Base-by-base conservation (phyloP, 257 asterid species). In the Solanum bulbocastanum region DNA sequence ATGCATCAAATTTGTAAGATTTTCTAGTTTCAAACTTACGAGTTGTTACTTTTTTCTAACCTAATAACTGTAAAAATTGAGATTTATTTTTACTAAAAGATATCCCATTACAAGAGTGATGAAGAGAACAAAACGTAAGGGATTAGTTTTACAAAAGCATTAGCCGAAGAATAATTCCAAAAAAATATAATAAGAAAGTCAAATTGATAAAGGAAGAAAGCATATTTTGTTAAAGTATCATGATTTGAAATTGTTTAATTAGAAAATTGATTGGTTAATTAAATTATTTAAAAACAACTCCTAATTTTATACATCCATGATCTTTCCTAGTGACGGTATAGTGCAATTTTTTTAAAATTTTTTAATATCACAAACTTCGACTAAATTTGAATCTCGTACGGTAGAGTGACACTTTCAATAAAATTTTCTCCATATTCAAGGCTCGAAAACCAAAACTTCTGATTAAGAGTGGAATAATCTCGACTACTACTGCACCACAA, bases 351-450 rank as follows among this genome's bases (percentile, higher is more conserved):
- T 40, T 40, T 8, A 9, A 9, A 10, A 10, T 44, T 5, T 15
- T 46, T 49, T 49, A 11, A 15, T 49, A 15, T 49, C 3, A 49
- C 9, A 49, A 49, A n/a, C 0, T 56, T 18, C 0, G 10, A 56
- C 4, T 56, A 20, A 56, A 56, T 56, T 3, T 16, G 4, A 0
- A 18, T 56, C n/a, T 0, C 2, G 2, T 0, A 52, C 2, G 6
- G 3, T 18, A 56, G 4, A 56, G n/a, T 20, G 10, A 2, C 1
- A 8, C 4, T 7, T 18, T 2, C 1, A 52, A 52, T 15, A 52
- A 16, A 52, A 52, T 2, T 18, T 52, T 52, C n/a, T 56, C 0
- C 56, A 14, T 46, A 46, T 14, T 13, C 20, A 14, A 46, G 0
- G 0, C 56, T 46, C 56, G 56, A 44, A 12, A 46, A 13, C 2